Conservation (phyloP, 176 grass and related monocot genomes). For the Poa pratensis region DNA sequence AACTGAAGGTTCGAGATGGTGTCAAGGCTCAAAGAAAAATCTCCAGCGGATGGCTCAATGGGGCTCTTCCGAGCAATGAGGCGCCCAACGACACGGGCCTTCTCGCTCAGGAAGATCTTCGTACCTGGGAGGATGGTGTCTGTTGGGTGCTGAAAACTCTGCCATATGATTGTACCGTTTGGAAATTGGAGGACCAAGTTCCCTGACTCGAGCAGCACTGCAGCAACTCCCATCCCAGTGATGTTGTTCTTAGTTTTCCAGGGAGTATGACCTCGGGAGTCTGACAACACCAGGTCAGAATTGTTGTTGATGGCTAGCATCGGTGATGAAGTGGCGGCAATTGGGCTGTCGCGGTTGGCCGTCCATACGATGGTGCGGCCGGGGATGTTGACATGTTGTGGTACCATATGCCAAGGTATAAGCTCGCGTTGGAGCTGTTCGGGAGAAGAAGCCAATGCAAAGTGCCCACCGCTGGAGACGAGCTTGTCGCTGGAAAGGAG, state of each 20-base stretch:
- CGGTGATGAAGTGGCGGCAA: neutral
- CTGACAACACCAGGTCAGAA: neutral
- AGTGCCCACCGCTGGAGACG: neutral
- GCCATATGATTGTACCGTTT: constrained; percentile 30
- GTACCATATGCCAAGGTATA: constrained; percentile 22
- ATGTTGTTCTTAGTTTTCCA: constrained; percentile 3
- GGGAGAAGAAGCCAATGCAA: neutral
- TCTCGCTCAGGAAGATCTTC: constrained; percentile 23
- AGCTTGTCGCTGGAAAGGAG: neutral
- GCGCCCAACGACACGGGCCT: neutral
- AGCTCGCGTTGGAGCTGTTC: too few species aligned
- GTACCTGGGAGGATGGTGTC: constrained; percentile 47
- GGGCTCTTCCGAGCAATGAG: neutral
- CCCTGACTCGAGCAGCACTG: neutral
- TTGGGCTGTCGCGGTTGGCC: constrained; percentile 51
- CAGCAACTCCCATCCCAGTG: neutral
- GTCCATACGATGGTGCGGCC: constrained; percentile 37
- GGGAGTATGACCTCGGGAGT: neutral
- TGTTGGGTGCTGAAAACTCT: constrained; percentile 50
- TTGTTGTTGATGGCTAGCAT: constrained; percentile 23
- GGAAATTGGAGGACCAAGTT: constrained; percentile 41
- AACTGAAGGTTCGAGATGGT: constrained; percentile 14
- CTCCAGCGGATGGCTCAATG: neutral
- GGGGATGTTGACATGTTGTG: constrained; percentile 33
- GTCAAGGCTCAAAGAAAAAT: constrained; percentile 24